Conservation (phyloP, 2,329 filamentous ascomycete genomes). For the Diaporthe velutina region DNA sequence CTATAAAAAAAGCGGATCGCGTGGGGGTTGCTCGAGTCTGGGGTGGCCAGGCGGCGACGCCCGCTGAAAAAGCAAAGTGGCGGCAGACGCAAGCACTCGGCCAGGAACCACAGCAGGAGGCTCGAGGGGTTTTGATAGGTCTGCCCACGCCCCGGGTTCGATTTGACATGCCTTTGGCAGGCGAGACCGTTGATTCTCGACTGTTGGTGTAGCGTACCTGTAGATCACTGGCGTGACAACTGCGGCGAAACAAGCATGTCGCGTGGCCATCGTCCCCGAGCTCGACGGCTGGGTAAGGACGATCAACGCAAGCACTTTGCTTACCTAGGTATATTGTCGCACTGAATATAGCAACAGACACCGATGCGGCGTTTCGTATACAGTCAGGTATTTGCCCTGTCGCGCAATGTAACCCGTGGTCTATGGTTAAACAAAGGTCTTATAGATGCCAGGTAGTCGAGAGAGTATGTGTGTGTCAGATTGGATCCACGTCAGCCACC, state of each 20-base stretch:
- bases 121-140: background rate
- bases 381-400: background rate
- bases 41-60: constrained; percentile 18
- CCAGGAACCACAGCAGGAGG: constrained; percentile 16
- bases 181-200: constrained; percentile 24
- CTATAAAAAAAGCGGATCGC: constrained; percentile 36
- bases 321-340: background rate
- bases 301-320: background rate
- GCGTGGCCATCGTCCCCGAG: constrained; percentile 11
- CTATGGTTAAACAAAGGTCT: constrained; percentile 11
- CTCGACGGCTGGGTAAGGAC: background rate
- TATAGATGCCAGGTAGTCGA: constrained; percentile 14
- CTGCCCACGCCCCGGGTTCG: background rate
- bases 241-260: constrained; percentile 11
- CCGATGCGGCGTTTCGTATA: background rate
- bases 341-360: background rate
- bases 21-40: constrained; percentile 26
- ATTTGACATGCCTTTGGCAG: constrained; percentile 19
- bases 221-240: constrained; percentile 24
- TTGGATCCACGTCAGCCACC: constrained; percentile 25
- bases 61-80: constrained; percentile 12
- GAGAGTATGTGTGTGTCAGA: constrained; percentile 12
- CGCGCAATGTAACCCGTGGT: background rate
- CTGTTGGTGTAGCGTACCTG: constrained; percentile 27
- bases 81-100: background rate